A percentile compares a stretch with the other conserved stretches of the same genome.
Conservation (phyloP, 1,139 yeast genomes). For the Saccharomycopsis phalli region DNA sequence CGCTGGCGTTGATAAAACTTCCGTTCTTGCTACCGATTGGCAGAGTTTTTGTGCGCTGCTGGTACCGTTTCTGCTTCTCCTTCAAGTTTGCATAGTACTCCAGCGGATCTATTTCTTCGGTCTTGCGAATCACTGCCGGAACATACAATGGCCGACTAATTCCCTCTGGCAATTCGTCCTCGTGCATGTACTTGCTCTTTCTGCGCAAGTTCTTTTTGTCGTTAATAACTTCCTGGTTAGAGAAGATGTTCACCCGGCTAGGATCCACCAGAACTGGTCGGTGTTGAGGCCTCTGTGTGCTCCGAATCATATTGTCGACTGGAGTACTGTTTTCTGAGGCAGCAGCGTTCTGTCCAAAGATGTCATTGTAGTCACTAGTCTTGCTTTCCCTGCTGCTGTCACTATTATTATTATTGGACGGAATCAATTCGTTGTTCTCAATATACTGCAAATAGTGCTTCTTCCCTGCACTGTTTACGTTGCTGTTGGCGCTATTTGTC, state of each 20-base stretch:
- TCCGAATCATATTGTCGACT: not conserved
- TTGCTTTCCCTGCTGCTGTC: not conserved
- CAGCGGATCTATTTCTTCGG: conserved; percentile 17
- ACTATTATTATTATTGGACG: not conserved
- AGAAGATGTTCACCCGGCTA: conserved; percentile 10
- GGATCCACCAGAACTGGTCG: conserved; percentile 7
- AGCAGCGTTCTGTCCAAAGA: conserved; percentile 2
- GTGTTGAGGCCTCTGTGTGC: not conserved
- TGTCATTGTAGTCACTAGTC: conserved; percentile 5
- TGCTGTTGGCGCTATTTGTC: not conserved
- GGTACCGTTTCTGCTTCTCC: conserved; percentile 10
- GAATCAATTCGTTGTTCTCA: conserved; percentile 11
- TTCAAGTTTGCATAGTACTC: conserved; percentile 16
- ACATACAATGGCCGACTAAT: conserved; percentile 18
- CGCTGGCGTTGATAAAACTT: conserved; percentile 1
- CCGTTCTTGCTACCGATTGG: conserved; percentile 3
- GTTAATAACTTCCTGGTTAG: conserved; percentile 14
- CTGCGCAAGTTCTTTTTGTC: conserved; percentile 1
- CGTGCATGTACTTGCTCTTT: not conserved
- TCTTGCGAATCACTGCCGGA: conserved; percentile 19
- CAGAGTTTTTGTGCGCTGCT: not conserved
- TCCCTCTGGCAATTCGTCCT: conserved; percentile 18
- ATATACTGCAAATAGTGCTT: conserved; percentile 8
- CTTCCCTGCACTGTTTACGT: not conserved
- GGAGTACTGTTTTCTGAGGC: not conserved